phyloP scores from a whole-genome alignment of 1,284 basidiomycete species.

The Mycosarcoma maydis region DNA sequence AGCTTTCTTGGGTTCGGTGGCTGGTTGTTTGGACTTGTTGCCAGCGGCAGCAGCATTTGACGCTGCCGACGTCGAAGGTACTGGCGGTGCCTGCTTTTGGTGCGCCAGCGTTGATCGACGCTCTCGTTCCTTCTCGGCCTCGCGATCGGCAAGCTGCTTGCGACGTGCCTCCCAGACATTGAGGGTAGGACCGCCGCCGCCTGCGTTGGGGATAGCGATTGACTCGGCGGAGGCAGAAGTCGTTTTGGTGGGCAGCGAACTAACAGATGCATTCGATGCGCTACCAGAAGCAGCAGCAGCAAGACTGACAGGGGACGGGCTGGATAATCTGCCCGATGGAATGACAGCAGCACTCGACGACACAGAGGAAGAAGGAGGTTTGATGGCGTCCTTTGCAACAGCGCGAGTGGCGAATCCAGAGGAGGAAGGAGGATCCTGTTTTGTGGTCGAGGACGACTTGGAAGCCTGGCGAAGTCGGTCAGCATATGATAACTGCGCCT shows the following conservation, averaged over 20 bases:
- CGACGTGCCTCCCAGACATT: constrained; percentile 56
- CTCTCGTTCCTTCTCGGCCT: constrained; percentile 32
- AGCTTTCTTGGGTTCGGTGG: constrained; percentile 7
- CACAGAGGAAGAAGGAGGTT: not conserved
- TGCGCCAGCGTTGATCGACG: constrained; percentile 13
- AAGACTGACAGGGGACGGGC: constrained; percentile 7
- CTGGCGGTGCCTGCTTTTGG: constrained; percentile 18
- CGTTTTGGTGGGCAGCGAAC: not conserved
- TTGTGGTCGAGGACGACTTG: constrained; percentile 18
- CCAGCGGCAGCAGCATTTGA: not conserved
- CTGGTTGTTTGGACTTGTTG: constrained; percentile 5
- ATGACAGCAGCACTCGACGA: constrained; percentile 3
- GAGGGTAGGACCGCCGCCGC: constrained; percentile 17
- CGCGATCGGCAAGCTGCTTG: constrained; percentile 46
- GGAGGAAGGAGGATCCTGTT: constrained; percentile 8
- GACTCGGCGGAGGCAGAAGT: constrained; percentile 1
- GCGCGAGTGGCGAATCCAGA: constrained; percentile 9
- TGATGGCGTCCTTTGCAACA: not conserved
- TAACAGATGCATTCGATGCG: constrained; percentile 1
- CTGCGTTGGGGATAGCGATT: not conserved
- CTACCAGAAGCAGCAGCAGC: not conserved
- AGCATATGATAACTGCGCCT: constrained; percentile 53
- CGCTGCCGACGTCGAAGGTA: not conserved
- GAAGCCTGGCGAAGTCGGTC: constrained; percentile 48
- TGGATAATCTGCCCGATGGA: constrained; percentile 4